phyloP scores from a whole-genome alignment of 1,284 basidiomycete species.

The Heterobasidion parviporum region DNA sequence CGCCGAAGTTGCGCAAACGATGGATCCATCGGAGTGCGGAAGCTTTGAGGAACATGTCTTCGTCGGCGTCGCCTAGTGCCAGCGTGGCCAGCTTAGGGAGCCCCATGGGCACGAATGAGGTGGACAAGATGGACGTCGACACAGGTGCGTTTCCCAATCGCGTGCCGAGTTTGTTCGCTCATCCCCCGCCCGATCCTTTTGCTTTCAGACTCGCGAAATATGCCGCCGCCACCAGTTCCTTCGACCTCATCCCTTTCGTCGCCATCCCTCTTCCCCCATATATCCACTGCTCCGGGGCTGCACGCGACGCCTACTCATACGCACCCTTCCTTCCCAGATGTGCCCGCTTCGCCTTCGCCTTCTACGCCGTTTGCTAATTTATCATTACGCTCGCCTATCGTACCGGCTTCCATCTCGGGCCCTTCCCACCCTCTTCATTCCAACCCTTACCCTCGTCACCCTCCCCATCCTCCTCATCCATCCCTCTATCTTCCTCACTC shows the following conservation, averaged over 20 bases:
- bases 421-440: not conserved
- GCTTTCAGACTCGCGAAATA: constrained; percentile 22
- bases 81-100: constrained; percentile 10
- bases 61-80: constrained; percentile 9
- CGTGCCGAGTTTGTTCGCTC: not conserved
- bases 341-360: constrained; percentile 18
- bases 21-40: constrained; percentile 31
- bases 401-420: constrained; percentile 1
- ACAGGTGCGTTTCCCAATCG: constrained; percentile 9
- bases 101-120: constrained; percentile 15
- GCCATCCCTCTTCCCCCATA: constrained; percentile 13
- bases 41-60: constrained; percentile 17
- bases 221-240: constrained; percentile 41
- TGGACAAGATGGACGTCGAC: constrained; percentile 22
- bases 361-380: constrained; percentile 25
- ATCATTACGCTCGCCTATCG: constrained; percentile 24
- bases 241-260: constrained; percentile 29
- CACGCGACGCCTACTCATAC: constrained; percentile 5
- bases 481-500: constrained; percentile 2
- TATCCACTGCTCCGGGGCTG: constrained; percentile 4
- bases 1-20: constrained; percentile 56
- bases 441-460: not conserved
- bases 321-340: constrained; percentile 1
- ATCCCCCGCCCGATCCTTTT: not conserved
- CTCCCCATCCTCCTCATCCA: no score